phyloP scores from a whole-genome alignment of 2,329 filamentous ascomycete species.

The Aschersonia sp. region DNA sequence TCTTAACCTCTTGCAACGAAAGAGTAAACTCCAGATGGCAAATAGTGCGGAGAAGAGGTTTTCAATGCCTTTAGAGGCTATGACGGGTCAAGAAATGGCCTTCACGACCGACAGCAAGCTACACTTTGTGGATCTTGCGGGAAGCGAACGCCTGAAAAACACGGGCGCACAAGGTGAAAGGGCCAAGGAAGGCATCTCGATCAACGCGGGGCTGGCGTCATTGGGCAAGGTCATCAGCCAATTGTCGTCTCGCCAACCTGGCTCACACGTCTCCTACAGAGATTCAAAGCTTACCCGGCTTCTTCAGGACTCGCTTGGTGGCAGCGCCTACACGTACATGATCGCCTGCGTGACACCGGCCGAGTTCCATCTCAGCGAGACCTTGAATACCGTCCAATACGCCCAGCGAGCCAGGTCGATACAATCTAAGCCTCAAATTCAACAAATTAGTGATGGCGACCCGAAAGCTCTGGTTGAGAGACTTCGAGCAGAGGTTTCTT shows the following conservation, averaged over 20 bases:
- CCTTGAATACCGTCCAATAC: slow-evolving; percentile 93
- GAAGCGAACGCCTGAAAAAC: slow-evolving; percentile 93
- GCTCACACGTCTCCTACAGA: slow-evolving; percentile 89
- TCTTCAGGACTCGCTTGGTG: slow-evolving; percentile 89
- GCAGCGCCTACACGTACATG: slow-evolving; percentile 98
- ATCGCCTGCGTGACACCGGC: slow-evolving; percentile 95
- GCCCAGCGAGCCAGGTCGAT: slow-evolving; percentile 92
- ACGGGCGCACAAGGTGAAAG: slow-evolving; percentile 90
- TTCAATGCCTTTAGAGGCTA: slow-evolving; percentile 72
- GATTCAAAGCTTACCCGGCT: slow-evolving; percentile 94
- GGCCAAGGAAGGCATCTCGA: slow-evolving; percentile 92
- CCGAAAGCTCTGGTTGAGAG: slow-evolving; percentile 90
- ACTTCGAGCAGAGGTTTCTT: slow-evolving; percentile 83
- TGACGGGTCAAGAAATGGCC: slow-evolving; percentile 49
- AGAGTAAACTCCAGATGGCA: slow-evolving; percentile 37
- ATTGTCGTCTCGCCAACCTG: slow-evolving; percentile 75
- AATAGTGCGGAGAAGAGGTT: slow-evolving; percentile 64
- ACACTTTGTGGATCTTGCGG: slow-evolving; percentile 94
- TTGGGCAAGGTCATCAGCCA: slow-evolving; percentile 98
- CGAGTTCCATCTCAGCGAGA: slow-evolving; percentile 95
- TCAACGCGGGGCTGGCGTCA: slow-evolving; percentile 89
- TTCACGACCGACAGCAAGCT: slow-evolving; percentile 95
- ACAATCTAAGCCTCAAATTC: slow-evolving; percentile 93
- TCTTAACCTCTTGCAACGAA: slow-evolving; percentile 81
- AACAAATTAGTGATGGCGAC: slow-evolving; percentile 84